phyloP scores from a whole-genome alignment of 352 stramenopile species.

The Vaucheria bursata region DNA sequence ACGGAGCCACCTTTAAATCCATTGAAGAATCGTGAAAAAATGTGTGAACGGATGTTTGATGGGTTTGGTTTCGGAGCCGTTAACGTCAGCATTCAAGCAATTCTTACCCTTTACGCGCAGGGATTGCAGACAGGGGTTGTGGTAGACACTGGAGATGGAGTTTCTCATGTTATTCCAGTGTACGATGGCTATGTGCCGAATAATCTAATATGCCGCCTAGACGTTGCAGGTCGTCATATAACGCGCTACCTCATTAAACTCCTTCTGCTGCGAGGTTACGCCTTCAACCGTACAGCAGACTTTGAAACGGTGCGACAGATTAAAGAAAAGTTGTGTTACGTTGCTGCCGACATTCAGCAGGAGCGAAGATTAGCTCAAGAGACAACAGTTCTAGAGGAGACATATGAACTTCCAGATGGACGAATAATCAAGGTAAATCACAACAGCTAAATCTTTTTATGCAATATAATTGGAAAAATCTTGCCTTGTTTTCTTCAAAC shows the following conservation, averaged over 20 bases:
- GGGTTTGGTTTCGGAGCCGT: slow-evolving; percentile 82
- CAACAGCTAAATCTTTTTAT: too few relatives aligned
- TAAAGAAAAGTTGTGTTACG: slow-evolving; percentile 90
- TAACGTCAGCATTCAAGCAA: slow-evolving; percentile 70
- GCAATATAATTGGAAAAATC: too few relatives aligned
- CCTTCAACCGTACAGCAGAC: slow-evolving; percentile 67
- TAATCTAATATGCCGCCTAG: slow-evolving; percentile 83
- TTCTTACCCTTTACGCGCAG: slow-evolving; percentile 87
- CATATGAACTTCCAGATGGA: slow-evolving; percentile 88
- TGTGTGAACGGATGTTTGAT: slow-evolving; percentile 85
- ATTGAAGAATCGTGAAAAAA: slow-evolving; percentile 75
- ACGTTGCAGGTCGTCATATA: slow-evolving; percentile 84
- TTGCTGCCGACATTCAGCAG: slow-evolving; percentile 64
- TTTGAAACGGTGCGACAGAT: slow-evolving; percentile 74
- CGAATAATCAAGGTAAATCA: slow-evolving; percentile 79
- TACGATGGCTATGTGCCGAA: slow-evolving; percentile 89
- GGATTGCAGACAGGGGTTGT: slow-evolving; percentile 89
- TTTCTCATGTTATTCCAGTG: slow-evolving; percentile 87
- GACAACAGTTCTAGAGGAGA: slow-evolving; percentile 79
- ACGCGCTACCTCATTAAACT: slow-evolving; percentile 87
- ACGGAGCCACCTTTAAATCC: slow-evolving; percentile 87
- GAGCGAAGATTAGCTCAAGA: slow-evolving; percentile 64
- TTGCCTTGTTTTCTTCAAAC: too few relatives aligned
- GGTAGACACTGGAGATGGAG: slow-evolving; percentile 78
- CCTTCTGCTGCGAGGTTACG: slow-evolving; percentile 52